These are phyloP conservation scores for Auxenochlorella protothecoides DNA, from an alignment of 139 green algal species.

Conservation along the genomic window DNA sequence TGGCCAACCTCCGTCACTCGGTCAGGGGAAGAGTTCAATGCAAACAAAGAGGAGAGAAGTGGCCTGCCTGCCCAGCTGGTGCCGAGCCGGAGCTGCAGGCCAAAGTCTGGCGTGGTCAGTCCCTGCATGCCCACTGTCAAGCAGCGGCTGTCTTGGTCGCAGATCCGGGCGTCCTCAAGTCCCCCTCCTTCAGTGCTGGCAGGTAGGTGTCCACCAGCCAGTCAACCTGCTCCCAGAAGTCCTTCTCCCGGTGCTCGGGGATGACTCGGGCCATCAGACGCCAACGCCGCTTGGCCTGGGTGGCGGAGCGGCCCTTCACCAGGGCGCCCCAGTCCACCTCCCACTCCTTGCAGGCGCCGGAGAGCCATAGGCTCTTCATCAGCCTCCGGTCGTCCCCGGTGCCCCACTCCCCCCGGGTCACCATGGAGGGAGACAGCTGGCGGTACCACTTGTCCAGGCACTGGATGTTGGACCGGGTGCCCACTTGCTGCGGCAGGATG, in stretches of 20 bases:
- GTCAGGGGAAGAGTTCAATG: too few species aligned
- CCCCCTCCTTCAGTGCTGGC: slow-evolving; percentile 14
- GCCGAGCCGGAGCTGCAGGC: too few species aligned
- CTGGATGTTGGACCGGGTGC: slow-evolving; percentile 29
- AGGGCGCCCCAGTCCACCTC: slow-evolving; percentile 44
- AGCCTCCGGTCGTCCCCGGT: slow-evolving; percentile 48
- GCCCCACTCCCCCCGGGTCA: slow-evolving; percentile 52
- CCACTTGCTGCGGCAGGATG: slow-evolving; percentile 5
- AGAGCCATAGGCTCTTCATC: slow-evolving; percentile 30
- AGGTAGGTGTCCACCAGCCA: slow-evolving; percentile 18
- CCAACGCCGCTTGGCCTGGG: slow-evolving; percentile 44
- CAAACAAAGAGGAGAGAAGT: too few species aligned
- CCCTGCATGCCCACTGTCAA: too few species aligned
- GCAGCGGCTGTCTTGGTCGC: too few species aligned
- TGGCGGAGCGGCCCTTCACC: slow-evolving; percentile 30
- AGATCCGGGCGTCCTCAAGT: too few species aligned
- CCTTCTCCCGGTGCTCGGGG: slow-evolving; percentile 11
- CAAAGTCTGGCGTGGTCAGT: too few species aligned
- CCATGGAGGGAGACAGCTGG: slow-evolving; percentile 43
- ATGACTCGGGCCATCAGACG: slow-evolving; percentile 39
- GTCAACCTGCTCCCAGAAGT: slow-evolving; percentile 18
- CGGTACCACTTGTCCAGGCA: slow-evolving; percentile 48
- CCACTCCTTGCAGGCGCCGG: slow-evolving; percentile 19
- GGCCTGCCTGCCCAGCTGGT: too few species aligned
- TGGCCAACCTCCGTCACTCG: too few species aligned